Base-by-base conservation (phyloP, 169 alveolate genomes). In the Eimeria maxima region DNA sequence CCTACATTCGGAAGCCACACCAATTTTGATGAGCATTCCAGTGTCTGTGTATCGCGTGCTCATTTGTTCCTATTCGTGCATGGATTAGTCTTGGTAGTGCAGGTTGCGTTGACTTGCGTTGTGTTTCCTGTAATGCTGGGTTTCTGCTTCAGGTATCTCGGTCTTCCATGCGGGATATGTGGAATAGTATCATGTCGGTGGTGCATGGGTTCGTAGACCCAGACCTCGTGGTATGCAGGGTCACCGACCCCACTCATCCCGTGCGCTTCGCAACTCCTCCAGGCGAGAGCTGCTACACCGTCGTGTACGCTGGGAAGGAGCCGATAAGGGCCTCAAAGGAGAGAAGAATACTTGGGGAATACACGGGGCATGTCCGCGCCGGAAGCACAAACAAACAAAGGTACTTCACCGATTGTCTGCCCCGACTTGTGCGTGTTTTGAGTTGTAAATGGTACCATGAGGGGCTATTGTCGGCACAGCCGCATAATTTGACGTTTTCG, bases 231-330 rank as follows among this genome's bases (percentile, higher is more conserved):
- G 97, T 98, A 24, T 98, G 98, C 53, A 98, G 97, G 63, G 96
- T 98, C 42, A 96, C 95, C 80, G 99, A 98, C 86, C 98, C 97
- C 22, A 97, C 98, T 29, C 99, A 98, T 83, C 99, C 98, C 11
- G 97, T 98, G 22, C 97, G 98, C 38, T 97, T 98, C 88, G 98
- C 98, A 24, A 97, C 99, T 13, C 99, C 99, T 6, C 96, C 98
- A 6, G 96, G 96, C 55, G 98, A 98, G 96, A 98, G 97, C 78
- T 98, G 99, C 94, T 98, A 96, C 94, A 97, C 99, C 22, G 98
- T 98, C 42, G 97, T 98, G 8, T 98, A 98, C 95, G 97, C 97
- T 20, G 99, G 99, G 24, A 97, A 98, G 45, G 96, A 95, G 90
- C 97, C 97, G 24, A 94, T 95, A 38, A 96, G 97, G 57, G 95